Base-by-base conservation (phyloP, 2,329 filamentous ascomycete species). In the Boeremia exigua region DNA sequence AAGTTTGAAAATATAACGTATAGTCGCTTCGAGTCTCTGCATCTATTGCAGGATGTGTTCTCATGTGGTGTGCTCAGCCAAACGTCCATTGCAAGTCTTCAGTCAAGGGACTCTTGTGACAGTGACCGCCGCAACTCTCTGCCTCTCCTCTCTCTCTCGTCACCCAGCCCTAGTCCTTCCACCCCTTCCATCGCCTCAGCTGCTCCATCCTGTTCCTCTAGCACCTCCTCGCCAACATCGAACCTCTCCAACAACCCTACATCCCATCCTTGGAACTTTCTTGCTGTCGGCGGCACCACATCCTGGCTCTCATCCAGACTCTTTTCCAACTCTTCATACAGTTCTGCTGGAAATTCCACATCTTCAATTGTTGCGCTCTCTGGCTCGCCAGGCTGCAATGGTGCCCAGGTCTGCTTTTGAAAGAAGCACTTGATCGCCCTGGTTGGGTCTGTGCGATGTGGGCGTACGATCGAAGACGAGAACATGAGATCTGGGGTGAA, bases 231-330 rank as follows among this genome's bases (percentile, higher is more conserved):
- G 8, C 53, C 60, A 10, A 61, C 59, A 54, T 78, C 73, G 74
- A 83, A 87, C 56, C 82, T 77, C 59, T 82, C 80, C 56, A 91
- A 67, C 15, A 91, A 69, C 2, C 86, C 87, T 5, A 91, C 86
- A 25, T 81, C 81, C 88, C 88, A 92, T n/a, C 82, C 83, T 67
- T 84, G 80, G 61, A 90, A 89, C 27, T 65, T 75, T 52, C 85
- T 79, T 56, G 88, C 84, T 8, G 77, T 77, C 0, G 62, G 68
- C 1, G 88, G 88, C 8, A 91, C 69, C 14, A 86, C 67, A 3
- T 58, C 37, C 32, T 80, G 84, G 60, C 82, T 86, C 7, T 66
- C 67, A 10, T 76, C 68, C 25, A 92, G 74, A 9, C 71, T 75
- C 6, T 65, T 58, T 1, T 72, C 62, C 6, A 88, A 71, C 28